Evolutionary conservation across 306 rosid species (phyloP), one percentile per base, ranked within the genome.

Genomic region (Luffa aegyptiaca): DNA sequence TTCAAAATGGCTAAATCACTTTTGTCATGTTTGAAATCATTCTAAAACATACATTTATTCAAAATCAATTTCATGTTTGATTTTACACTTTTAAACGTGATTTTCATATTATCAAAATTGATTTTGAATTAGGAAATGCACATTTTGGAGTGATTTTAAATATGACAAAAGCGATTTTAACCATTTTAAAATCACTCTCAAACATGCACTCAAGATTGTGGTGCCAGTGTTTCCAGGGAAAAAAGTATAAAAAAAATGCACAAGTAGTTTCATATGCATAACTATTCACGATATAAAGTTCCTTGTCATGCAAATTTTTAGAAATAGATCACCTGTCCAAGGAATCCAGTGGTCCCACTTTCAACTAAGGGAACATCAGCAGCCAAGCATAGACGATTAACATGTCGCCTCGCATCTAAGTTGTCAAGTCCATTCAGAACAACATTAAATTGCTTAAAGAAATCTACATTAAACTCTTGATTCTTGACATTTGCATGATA

Each of bases 291-390:
- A 33, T 53, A 53, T 16, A 73, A 71, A 48, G 44, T 33, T 56
- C 18, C 10, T 75, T 35, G 62, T 18, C 55, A 75, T 57, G 68
- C 57, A 81, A 77, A 42, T 80, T 78, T 79, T 73, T 59, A 80
- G 39, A 76, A 80, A 62, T 44, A 80, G 80, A 39, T 83, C 46
- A 96, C 99, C 99, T 96, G 99, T 62, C 99, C 99, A 79, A 96
- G 99, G 86, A 96, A 96, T 76, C 99, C 99, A 85, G 99, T 96
- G 46, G 99, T 96, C 82, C 99, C 99, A 89, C 99, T 96, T 88
- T 93, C 99, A 81, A 96, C 95, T 80, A 96, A 81, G 72, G 99
- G 97, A 79, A 96, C 96, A 70, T 90, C 85, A 86, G 99, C 97
- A 81, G 98, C 97, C 92, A 96, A 86, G 89, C 98, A 90, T 64